Conservation (phyloP, 805 yeast species). For the Yamadazyma phyllophila region DNA sequence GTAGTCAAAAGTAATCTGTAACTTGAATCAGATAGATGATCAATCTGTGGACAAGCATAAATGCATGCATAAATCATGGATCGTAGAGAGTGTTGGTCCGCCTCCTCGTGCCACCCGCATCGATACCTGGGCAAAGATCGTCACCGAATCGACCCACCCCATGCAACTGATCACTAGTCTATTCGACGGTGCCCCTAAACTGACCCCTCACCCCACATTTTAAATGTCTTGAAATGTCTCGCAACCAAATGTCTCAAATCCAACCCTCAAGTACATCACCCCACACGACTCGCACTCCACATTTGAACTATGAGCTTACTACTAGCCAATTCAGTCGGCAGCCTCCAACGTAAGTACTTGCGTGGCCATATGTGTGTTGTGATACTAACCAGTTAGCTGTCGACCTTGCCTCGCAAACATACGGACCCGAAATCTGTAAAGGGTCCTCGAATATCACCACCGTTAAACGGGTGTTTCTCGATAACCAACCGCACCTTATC, state of each 20-base stretch:
- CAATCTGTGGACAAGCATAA: too few relatives aligned
- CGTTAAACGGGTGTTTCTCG: constrained; percentile 12
- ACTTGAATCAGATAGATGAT: too few relatives aligned
- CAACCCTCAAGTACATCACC: neutral
- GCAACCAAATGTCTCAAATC: neutral
- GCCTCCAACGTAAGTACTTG: constrained; percentile 8
- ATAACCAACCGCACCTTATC: constrained; percentile 18
- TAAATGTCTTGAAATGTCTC: neutral
- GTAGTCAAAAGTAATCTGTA: too few relatives aligned
- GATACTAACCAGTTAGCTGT: constrained; percentile 3
- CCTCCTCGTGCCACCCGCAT: too few relatives aligned
- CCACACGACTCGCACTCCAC: constrained; percentile 5
- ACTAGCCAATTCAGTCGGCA: constrained; percentile 2
- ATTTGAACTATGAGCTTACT: constrained; percentile 5
- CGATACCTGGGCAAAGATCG: too few relatives aligned
- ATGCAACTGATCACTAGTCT: too few relatives aligned
- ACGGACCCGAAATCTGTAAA: constrained; percentile 6
- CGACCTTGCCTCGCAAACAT: constrained; percentile 1
- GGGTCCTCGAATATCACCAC: neutral
- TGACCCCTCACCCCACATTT: neutral
- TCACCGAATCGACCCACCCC: too few relatives aligned
- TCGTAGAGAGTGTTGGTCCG: too few relatives aligned
- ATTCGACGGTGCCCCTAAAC: too few relatives aligned
- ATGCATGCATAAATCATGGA: too few relatives aligned
- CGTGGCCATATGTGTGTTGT: neutral